Conservation (phyloP, 1,284 basidiomycete genomes). For the Stereum hirsutum region DNA sequence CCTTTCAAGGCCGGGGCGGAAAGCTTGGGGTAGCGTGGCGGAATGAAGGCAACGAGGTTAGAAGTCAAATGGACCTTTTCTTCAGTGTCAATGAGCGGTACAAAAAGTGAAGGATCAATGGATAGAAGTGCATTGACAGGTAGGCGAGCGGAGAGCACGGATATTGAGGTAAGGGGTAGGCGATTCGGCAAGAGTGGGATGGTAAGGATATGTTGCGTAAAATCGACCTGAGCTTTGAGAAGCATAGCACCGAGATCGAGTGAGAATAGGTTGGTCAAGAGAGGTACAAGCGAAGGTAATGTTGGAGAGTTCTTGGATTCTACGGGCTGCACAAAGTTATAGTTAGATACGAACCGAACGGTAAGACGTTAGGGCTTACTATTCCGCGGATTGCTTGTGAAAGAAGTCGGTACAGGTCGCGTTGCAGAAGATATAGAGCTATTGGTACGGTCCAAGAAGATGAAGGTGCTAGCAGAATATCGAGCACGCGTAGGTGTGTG, state of each 20-base stretch:
- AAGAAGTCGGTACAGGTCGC: slow-evolving; percentile 31
- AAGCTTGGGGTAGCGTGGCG: slow-evolving; percentile 42
- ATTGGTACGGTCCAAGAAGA: slow-evolving; percentile 19
- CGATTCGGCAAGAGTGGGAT: slow-evolving; percentile 63
- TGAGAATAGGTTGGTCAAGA: slow-evolving; percentile 31
- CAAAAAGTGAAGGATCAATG: slow-evolving; percentile 24
- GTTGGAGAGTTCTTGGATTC: slow-evolving; percentile 24
- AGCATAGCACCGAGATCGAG: slow-evolving; percentile 18
- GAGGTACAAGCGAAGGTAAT: slow-evolving; percentile 32
- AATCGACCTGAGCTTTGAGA: too few species aligned
- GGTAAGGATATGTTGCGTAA: slow-evolving; percentile 44
- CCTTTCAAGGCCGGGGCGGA: slow-evolving; percentile 33
- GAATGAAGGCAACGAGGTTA: slow-evolving; percentile 53
- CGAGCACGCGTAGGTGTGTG: slow-evolving; percentile 32
- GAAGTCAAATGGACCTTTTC: slow-evolving; percentile 50
- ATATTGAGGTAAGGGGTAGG: slow-evolving; percentile 44
- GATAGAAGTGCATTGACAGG: slow-evolving; percentile 30
- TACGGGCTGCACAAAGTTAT: slow-evolving; percentile 26
- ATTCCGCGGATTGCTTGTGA: slow-evolving; percentile 19
- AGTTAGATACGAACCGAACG: not conserved
- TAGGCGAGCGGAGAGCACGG: slow-evolving; percentile 32
- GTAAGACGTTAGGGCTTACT: slow-evolving; percentile 14
- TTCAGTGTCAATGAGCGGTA: slow-evolving; percentile 17
- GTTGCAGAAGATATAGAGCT: slow-evolving; percentile 30
- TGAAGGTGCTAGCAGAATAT: slow-evolving; percentile 24